Conservation (phyloP, 2,329 filamentous ascomycete species). For the Calycina marina region DNA sequence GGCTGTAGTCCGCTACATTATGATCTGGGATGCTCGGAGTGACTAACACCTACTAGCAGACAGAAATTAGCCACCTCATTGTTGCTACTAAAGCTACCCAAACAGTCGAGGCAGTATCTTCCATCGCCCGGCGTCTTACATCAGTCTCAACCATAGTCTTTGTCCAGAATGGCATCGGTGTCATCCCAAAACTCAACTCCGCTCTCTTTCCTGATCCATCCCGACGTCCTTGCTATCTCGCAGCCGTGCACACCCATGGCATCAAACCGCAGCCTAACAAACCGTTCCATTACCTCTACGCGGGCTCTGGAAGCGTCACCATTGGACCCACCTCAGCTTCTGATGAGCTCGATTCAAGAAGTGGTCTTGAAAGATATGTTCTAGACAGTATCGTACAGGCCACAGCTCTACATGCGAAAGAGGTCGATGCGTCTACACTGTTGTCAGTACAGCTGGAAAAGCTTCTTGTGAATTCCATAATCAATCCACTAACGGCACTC, state of each 20-base stretch:
- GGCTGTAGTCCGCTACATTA: too few relatives aligned
- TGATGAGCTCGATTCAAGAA: not conserved
- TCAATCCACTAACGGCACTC: conserved; percentile 77
- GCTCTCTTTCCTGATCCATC: conserved; percentile 41
- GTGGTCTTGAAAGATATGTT: conserved; percentile 1
- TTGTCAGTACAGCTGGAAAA: conserved; percentile 68
- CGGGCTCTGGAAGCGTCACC: conserved; percentile 32
- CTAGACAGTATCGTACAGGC: conserved; percentile 27
- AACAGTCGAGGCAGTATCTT: conserved; percentile 45
- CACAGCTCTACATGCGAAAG: conserved; percentile 28
- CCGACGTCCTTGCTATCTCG: conserved; percentile 55
- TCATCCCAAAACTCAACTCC: conserved; percentile 42
- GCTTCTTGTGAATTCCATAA: conserved; percentile 61
- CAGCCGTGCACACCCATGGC: conserved; percentile 47
- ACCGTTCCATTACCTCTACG: conserved; percentile 36
- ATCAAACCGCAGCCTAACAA: conserved; percentile 33
- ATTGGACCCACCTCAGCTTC: conserved; percentile 26
- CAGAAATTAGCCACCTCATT: conserved; percentile 56
- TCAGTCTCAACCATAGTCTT: conserved; percentile 61
- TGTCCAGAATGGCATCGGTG: conserved; percentile 77
- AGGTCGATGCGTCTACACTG: conserved; percentile 29
- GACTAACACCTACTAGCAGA: not conserved
- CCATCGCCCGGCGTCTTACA: conserved; percentile 46
- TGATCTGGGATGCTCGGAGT: too few relatives aligned
- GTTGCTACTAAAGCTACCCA: conserved; percentile 61